These are phyloP conservation scores for Apiospora hydei DNA, from an alignment of 2,329 filamentous ascomycete species.

Conservation along the genomic window DNA sequence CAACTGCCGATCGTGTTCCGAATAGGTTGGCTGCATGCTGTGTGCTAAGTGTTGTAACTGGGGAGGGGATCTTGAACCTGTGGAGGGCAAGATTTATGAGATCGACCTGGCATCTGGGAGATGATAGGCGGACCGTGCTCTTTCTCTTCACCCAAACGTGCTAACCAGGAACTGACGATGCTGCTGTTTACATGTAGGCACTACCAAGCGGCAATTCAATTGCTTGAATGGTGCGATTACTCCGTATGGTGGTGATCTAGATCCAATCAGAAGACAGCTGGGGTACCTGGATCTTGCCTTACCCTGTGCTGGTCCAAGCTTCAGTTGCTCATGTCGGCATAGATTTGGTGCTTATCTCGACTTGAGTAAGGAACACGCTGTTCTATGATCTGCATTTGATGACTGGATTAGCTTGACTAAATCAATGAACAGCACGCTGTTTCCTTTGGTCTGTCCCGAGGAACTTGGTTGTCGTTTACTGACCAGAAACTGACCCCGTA, in stretches of 20 bases:
- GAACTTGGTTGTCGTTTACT: not conserved
- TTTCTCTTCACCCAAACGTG: not conserved
- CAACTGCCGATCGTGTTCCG: slow-evolving; percentile 5
- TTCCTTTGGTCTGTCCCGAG: not conserved
- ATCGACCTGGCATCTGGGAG: not conserved
- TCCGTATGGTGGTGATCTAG: not conserved
- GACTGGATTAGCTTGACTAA: not conserved
- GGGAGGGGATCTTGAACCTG: not conserved
- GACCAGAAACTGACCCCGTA: not conserved
- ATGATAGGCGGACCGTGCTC: not conserved
- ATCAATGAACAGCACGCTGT: not conserved
- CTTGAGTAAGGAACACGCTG: not conserved
- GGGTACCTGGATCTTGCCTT: not conserved
- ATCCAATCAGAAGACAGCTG: not conserved
- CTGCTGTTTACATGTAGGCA: not conserved
- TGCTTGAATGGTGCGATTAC: not conserved
- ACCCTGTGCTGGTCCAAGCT: not conserved
- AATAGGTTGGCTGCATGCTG: not conserved
- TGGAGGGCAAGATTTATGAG: too few species aligned
- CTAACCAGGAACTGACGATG: not conserved
- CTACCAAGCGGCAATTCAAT: slow-evolving; percentile 5
- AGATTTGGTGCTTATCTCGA: not conserved
- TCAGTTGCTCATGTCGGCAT: not conserved
- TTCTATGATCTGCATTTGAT: not conserved
- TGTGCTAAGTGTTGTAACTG: not conserved